phyloP scores from a whole-genome alignment of 2,329 filamentous ascomycete genomes.

The Beauveria sp. region DNA sequence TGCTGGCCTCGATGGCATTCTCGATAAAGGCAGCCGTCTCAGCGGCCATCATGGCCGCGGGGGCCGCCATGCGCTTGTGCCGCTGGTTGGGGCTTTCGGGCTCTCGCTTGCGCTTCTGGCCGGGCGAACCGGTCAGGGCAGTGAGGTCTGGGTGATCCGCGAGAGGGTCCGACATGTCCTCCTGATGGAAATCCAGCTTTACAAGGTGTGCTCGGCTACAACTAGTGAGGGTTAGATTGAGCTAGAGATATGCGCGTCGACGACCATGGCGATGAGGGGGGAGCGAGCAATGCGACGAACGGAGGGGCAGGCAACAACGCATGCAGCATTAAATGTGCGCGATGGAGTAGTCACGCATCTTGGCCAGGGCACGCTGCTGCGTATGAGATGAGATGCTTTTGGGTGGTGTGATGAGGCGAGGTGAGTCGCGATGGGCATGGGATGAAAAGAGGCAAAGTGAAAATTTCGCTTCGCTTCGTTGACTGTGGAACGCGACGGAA shows the following conservation, averaged over 20 bases:
- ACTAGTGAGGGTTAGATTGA: background rate
- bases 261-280: background rate
- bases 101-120: constrained; percentile 49
- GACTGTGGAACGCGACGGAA: background rate
- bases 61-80: constrained; percentile 41
- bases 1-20: constrained; percentile 39
- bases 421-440: background rate
- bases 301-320: background rate
- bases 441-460: background rate
- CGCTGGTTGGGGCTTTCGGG: constrained; percentile 42
- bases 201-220: constrained; percentile 3
- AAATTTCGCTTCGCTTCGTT: background rate
- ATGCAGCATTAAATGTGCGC: background rate
- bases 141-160: constrained; percentile 41
- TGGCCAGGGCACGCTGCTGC: background rate
- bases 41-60: constrained; percentile 36
- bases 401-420: constrained; percentile 6
- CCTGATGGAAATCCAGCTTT: constrained; percentile 4
- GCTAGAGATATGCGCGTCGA: background rate
- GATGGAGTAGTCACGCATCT: background rate
- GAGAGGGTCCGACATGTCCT: constrained; percentile 9
- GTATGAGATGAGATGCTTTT: background rate
- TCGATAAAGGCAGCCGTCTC: constrained; percentile 48
- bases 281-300: background rate
- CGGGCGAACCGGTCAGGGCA: constrained; percentile 33